Base-by-base conservation (phyloP, 1,284 basidiomycete genomes). In the Golubevia pallescens region DNA sequence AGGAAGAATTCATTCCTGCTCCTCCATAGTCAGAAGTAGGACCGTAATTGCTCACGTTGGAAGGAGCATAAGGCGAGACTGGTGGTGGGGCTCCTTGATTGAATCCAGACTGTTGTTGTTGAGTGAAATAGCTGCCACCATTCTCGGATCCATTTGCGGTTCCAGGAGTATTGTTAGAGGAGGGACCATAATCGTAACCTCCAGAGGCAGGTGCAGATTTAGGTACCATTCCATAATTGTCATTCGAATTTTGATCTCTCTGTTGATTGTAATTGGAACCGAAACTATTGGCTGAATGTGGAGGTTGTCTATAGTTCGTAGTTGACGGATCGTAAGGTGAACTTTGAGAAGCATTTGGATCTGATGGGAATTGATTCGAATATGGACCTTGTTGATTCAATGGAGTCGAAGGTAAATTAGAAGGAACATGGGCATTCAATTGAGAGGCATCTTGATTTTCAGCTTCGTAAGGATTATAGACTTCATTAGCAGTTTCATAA, bases 31-130 rank as follows among this genome's bases (percentile, higher is more conserved):
- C 28, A 21, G 19, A 21, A 54, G 8, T 6, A 21, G 54, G 28
- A 60, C n/a, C 53, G 53, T 57, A 21, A 28, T 2, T 61, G 55
- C 60, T 57, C 28, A 28, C 28, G 28, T 28, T 28, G 67, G 51
- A 42, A 42, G 53, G 13, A 19, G n/a, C n/a, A 38, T 28, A 54
- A n/a, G n/a, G 54, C 14, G 20, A 19, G 16, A n/a, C 62, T 14
- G 20, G 3, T n/a, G 38, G 61, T 42, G 13, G 61, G 58, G 24
- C 56, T 53, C 54, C 42, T 13, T 16, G 42, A 13, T 16, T 16
- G 16, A 48, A 48, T 13, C 42, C 42, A 13, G 8, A 16, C 8
- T 10, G 16, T 16, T 48, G 42, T 48, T 48, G 10, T 13, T 48
- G 8, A 16, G 42, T 16, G 16, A 48, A 48, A 48, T 48, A 48